Evolutionary conservation across 2,329 filamentous ascomycete genomes (phyloP), one percentile per base, ranked within the genome.

Genomic region (Eurotiales sp.): DNA sequence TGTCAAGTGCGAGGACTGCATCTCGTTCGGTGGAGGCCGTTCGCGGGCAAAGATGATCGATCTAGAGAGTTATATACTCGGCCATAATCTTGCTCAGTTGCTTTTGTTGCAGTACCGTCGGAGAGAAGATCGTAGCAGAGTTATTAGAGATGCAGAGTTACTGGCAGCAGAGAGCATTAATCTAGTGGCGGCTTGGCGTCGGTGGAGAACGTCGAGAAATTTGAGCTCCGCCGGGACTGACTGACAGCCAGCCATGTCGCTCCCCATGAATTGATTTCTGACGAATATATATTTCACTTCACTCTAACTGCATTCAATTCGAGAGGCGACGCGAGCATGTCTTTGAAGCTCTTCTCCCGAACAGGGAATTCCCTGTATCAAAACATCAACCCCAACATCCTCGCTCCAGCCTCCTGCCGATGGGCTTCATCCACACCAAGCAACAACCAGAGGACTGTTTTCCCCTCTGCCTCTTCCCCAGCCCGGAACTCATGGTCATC

Each of bases 1-100:
- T 34, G 72, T 73, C 5, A 76, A 64, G 55, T 73, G 65, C 43
- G 72, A 72, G 45, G 51, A 53, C 56, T 72, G 72, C 73, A 76
- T 76, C 53, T 42, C 43, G 17, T 21, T 14, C 11, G 40, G n/a
- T 44, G 12, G n/a, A n/a, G n/a, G n/a, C n/a, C n/a, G n/a, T n/a
- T n/a, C 27, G 12, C 8, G 17, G 29, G 12, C n/a, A 14, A 34
- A 34, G 30, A 34, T 5, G 30, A 36, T 4, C 4, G 19, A 36
- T 15, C 14, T 36, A 4, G 19, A 19, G 6, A 3, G n/a, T 4
- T 8, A 19, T 19, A 5, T 36, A 7, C 19, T 15, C n/a, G 19
- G 32, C 32, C 32, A 36, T 36, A 10, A 7, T 17, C n/a, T n/a
- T n/a, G n/a, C n/a, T n/a, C n/a, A n/a, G n/a, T n/a, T n/a, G n/a